These are phyloP conservation scores for Boletus tylopilopsis DNA, from an alignment of 768 basidiomycete species.

Conservation along the genomic window DNA sequence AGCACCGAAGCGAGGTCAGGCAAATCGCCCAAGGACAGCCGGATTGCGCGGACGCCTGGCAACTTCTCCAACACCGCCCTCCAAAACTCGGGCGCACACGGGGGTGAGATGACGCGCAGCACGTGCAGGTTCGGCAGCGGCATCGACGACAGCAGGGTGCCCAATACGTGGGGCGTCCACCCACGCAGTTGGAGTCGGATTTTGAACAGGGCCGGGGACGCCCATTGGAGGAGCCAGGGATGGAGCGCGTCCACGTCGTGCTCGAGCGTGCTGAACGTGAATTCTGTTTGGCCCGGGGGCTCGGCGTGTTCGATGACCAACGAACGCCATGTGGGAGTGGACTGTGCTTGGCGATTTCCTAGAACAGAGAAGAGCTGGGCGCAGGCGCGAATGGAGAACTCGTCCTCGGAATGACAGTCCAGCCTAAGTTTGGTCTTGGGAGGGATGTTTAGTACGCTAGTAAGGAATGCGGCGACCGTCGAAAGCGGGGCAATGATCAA, in stretches of 20 bases:
- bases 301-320: background rate
- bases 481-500: conserved; percentile 1
- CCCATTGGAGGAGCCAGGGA: too few relatives aligned
- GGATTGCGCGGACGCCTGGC: too few relatives aligned
- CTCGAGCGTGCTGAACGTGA: background rate
- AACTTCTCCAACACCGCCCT: too few relatives aligned
- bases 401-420: background rate
- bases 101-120: too few relatives aligned
- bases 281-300: rapidly evolving
- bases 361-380: background rate
- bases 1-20: background rate
- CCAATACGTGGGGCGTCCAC: too few relatives aligned
- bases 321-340: background rate
- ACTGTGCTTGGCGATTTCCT: background rate
- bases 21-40: background rate
- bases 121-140: too few relatives aligned
- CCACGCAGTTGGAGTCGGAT: too few relatives aligned
- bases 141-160: too few relatives aligned
- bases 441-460: conserved; percentile 2
- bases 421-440: background rate
- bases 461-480: conserved; percentile 1
- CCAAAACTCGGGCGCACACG: too few relatives aligned
- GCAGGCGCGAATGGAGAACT: background rate
- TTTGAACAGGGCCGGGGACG: too few relatives aligned
- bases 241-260: background rate